A percentile compares a stretch with the other conserved stretches of the same genome.
Evolutionary conservation across 768 basidiomycete genomes (phyloP).

Genomic region (Lactarius quietus): DNA sequence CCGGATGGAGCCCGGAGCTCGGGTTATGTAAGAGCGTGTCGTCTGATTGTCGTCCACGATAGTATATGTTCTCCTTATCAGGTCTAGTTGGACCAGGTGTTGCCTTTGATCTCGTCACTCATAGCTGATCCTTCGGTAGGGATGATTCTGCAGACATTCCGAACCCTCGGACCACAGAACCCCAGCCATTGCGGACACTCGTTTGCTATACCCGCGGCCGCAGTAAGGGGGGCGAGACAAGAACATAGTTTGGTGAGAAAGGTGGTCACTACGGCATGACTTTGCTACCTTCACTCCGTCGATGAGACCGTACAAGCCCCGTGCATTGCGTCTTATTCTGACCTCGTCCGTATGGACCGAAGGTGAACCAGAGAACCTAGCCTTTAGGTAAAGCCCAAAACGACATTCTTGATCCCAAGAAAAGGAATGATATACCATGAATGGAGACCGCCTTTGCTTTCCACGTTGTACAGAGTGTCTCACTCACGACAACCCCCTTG

Average conservation of each 20-base stretch:
- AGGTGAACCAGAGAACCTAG: neutral
- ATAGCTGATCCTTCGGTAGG: neutral
- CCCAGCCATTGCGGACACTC: neutral
- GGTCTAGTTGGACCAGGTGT: neutral
- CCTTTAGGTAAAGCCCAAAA: neutral
- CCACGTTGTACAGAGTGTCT: neutral
- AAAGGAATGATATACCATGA: neutral
- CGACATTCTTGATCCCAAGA: no score
- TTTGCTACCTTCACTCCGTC: neutral
- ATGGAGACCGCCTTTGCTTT: neutral
- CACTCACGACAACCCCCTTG: slow-evolving; percentile 6
- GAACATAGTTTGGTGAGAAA: neutral
- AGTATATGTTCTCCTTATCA: neutral
- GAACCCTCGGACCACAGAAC: neutral
- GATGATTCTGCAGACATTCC: neutral
- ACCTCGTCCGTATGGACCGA: neutral
- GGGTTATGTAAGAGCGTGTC: neutral
- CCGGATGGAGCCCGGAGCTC: neutral
- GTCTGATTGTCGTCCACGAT: neutral
- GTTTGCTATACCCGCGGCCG: no score
- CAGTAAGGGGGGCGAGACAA: neutral
- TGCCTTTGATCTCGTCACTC: no score
- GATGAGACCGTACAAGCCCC: neutral
- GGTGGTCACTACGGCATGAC: neutral
- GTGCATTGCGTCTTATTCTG: neutral